Base-by-base conservation (phyloP, 2,329 filamentous ascomycete genomes). In the Pseudonectria buxi region DNA sequence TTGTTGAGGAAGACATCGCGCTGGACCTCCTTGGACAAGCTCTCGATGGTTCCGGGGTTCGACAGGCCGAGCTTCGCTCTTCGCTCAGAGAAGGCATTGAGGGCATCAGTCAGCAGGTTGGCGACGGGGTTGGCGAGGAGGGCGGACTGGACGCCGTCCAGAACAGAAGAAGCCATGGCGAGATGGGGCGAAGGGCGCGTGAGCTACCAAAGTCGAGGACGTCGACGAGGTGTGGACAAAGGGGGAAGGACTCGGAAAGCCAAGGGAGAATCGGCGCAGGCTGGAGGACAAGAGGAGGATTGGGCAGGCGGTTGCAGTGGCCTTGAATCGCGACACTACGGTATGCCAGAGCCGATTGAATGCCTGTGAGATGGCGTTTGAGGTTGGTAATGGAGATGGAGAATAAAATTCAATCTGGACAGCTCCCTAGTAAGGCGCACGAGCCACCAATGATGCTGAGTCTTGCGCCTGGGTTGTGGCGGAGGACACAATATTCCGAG, bases 1-100 rank as follows among this genome's bases (percentile, higher is more conserved):
- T 95, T 95, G 68, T 83, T 92, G 56, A 95, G 79, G 61, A 96
- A 83, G 53, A 95, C 89, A 76, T 95, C 89, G 67, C 89, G 88
- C 70, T 94, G 83, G 45, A 95, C 88, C 71, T 98, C 92, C 61
- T 84, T 82, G 51, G 84, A 78, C 61, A 95, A 81, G 58, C 81
- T 81, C 67, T 98, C 92, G 50, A 95, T 81, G 34, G 85, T 89
- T 54, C 92, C 92, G 27, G 92, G 92, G 67, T 96, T 96, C 50
- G 82, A 75, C 51, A 98, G 74, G 44, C 89, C 90, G 47, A 98
- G 76, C 65, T 85, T 83, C 53, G 81, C 84, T 71, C 92, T 83
- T 67, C 86, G 80, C 54, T 92, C 85, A 45, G 82, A 83, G 62
- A 96, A 94, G 35, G 81, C 77, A 54, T 72, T 76, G 67, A 92